phyloP scores from a whole-genome alignment of 306 rosid genomes.

The Vigna nakashimae region DNA sequence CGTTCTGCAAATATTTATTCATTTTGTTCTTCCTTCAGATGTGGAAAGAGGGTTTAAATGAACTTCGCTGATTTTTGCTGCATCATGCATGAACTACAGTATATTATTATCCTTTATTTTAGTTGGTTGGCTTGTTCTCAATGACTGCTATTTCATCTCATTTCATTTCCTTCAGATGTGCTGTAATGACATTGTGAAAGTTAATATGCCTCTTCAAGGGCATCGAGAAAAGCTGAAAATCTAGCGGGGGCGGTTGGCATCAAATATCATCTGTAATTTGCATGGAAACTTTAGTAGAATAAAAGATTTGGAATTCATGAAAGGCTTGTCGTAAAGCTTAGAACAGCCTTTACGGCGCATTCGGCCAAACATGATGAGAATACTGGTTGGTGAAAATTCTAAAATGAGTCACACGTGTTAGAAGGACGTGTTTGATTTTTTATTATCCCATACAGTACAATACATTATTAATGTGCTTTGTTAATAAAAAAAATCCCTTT shows the following conservation, averaged over 20 bases:
- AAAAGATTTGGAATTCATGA: background rate
- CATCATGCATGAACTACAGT: background rate
- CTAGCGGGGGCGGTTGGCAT: background rate
- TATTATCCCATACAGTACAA: background rate
- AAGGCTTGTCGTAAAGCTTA: background rate
- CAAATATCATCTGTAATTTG: background rate
- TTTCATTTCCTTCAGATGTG: background rate
- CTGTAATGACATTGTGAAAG: background rate
- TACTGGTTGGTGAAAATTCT: background rate
- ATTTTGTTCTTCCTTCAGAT: constrained; percentile 18
- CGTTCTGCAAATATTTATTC: constrained; percentile 17
- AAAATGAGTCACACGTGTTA: background rate
- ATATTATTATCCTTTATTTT: background rate
- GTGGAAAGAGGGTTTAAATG: background rate
- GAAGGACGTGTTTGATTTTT: background rate
- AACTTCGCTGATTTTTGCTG: background rate
- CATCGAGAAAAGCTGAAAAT: background rate
- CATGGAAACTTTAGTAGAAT: background rate
- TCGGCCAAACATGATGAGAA: background rate
- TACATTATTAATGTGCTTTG: background rate
- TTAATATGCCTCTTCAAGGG: background rate
- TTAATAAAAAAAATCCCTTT: background rate
- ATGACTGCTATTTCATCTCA: background rate
- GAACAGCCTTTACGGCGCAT: constrained; percentile 3
- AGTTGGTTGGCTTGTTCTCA: background rate